Percentiles rank a stretch among this genome's conserved stretches.
Evolutionary conservation across 2,329 filamentous ascomycete genomes (phyloP).

Genomic region (Claviceps humidiphila): DNA sequence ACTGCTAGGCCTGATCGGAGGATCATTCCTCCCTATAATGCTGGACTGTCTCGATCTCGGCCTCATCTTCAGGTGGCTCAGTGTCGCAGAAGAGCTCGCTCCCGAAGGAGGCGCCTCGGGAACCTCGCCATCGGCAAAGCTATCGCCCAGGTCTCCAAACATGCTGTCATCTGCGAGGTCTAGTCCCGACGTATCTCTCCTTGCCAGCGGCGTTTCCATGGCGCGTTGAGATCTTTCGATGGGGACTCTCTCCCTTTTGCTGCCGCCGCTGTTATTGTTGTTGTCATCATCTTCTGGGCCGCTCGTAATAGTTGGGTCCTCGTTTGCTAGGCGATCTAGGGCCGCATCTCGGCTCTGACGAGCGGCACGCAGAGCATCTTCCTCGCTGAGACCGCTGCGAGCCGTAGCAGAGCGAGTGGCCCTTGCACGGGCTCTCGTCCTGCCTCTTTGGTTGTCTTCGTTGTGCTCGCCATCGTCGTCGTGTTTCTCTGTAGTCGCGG

Average conservation of each 20-base stretch:
- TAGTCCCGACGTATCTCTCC: conserved; percentile 32
- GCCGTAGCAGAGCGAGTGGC: conserved; percentile 7
- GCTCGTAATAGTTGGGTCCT: conserved; percentile 19
- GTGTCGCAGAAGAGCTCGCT: conserved; percentile 33
- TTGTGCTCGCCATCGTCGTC: conserved; percentile 5
- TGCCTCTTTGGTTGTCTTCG: conserved; percentile 15
- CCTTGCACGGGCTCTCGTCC: conserved; percentile 11
- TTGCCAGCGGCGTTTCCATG: conserved; percentile 20
- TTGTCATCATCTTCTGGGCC: conserved; percentile 11
- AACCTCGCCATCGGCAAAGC: conserved; percentile 27
- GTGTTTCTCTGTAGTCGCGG: neutral
- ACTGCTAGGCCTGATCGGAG: conserved; percentile 40
- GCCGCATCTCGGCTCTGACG: conserved; percentile 23
- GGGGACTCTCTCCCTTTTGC: conserved; percentile 13
- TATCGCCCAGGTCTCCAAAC: conserved; percentile 32
- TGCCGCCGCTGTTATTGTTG: conserved; percentile 5
- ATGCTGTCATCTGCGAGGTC: conserved; percentile 34
- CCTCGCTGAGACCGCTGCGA: conserved; percentile 12
- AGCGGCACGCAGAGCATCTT: conserved; percentile 14
- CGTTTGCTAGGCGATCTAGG: conserved; percentile 20
- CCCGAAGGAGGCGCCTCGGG: conserved; percentile 23
- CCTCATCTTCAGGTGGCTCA: conserved; percentile 28
- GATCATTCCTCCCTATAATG: conserved; percentile 36
- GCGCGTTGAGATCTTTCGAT: conserved; percentile 25
- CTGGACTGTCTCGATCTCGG: conserved; percentile 35